Base-by-base conservation (phyloP, 2,329 filamentous ascomycete species). In the Xylaria sp. region DNA sequence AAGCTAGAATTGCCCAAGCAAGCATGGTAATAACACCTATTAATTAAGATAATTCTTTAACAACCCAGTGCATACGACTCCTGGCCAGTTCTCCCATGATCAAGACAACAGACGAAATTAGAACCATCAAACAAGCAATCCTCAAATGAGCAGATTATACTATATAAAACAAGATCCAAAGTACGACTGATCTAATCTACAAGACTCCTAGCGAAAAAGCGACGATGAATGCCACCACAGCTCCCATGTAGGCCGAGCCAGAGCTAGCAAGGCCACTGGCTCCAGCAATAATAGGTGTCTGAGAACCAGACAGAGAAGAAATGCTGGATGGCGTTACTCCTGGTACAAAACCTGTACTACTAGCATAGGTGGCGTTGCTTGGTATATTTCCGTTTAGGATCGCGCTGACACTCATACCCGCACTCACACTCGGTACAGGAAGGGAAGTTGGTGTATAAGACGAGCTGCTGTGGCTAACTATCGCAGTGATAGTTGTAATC, bases 261-360 rank as follows among this genome's bases (percentile, higher is more conserved):
- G 43, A 12, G 7, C 42, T 49, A 6, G 35, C 37, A 12, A 53
- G 17, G 17, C 49, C 25, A 5, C 47, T 35, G 21, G 56, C 50
- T 3, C 49, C 60, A 21, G 60, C 60, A 12, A 49, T 63, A 7
- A 60, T 31, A 9, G 56, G 60, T 3, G 43, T 46, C 8, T 45
- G 54, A 4, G 60, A 21, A 17, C 33, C 12, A 2, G 31, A n/a
- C n/a, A n/a, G 4, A 1, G 35, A 4, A 8, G 31, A 23, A 12
- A 38, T 7, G 23, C 53, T 25, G 23, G 59, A 47, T 31, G 53
- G 60, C 12, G 60, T 62, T 21, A 37, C 42, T 4, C 25, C 49
- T 2, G 55, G 54, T 12, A 38, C 7, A 15, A 23, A 42, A 14
- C 54, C 54, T n/a, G 60, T 62, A 14, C 54, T 42, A 14, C 54